Evolutionary conservation across 768 basidiomycete genomes (phyloP), one percentile per base, ranked within the genome.

Genomic region (Suillus discolor): DNA sequence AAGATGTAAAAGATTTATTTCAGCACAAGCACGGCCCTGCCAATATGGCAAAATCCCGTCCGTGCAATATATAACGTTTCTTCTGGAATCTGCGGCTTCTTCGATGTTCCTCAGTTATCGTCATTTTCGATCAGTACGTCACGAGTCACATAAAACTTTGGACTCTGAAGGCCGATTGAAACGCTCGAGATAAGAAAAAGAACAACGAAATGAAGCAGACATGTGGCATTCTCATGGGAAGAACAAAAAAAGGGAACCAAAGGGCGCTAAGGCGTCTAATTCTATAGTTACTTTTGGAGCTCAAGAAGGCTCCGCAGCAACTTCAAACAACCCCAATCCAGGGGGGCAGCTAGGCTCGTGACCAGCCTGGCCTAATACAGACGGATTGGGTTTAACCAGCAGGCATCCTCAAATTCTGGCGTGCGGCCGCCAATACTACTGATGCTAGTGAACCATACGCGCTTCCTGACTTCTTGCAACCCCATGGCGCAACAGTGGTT

Each of bases 341-440:
- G 12, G 45, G 4, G 15, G 16, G 28, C 6, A 31, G 31, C 6
- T n/a, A n/a, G n/a, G n/a, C n/a, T n/a, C n/a, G n/a, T n/a, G n/a
- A n/a, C n/a, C n/a, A n/a, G n/a, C n/a, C n/a, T n/a, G n/a, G n/a
- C n/a, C n/a, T n/a, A n/a, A n/a, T n/a, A n/a, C n/a, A n/a, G n/a
- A 61, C 8, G 13, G 31, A 61, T 20, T 1, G 12, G 18, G 47
- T 7, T 25, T 49, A 51, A 59, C 54, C 15, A 34, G 74, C 73
- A 44, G 61, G 71, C 45, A 34, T 67, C 53, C 38, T 68, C 62
- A 68, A 76, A 77, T 65, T 76, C 71, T 62, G 55, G 68, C 62
- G 23, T 59, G 23, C 70, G 13, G 41, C 41, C 15, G 39, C 39
- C 39, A 41, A 15, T 41, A 44, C 6, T 70, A 41, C 16, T 18